Evolutionary conservation across 106 monocot genomes (phyloP).

Genomic region (Chionographis japonica): DNA sequence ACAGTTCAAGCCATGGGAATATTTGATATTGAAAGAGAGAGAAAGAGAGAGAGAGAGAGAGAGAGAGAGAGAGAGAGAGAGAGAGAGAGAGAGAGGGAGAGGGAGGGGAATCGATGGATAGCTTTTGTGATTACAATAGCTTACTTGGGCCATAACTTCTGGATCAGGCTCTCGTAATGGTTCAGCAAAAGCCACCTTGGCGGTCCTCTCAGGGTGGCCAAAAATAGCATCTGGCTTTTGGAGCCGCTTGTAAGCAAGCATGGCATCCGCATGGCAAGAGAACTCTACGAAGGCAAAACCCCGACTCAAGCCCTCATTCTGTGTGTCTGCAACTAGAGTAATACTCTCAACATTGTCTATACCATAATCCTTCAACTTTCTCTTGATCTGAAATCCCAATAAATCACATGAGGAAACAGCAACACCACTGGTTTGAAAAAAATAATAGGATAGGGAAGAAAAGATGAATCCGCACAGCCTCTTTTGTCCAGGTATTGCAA

Average conservation of each 20-base stretch:
- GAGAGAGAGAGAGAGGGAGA: background rate
- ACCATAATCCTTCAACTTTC: constrained; percentile 57
- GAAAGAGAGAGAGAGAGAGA: background rate
- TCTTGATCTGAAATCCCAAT: constrained; percentile 37
- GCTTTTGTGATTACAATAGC: no score
- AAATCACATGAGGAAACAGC: constrained; percentile 1
- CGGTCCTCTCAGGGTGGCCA: constrained; percentile 70
- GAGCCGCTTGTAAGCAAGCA: constrained; percentile 58
- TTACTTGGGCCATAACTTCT: constrained; percentile 67
- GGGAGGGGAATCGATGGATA: background rate
- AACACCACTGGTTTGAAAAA: background rate
- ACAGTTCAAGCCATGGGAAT: background rate
- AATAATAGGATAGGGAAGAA: background rate
- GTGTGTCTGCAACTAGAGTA: constrained; percentile 62
- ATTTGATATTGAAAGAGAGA: background rate
- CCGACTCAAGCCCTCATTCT: constrained; percentile 60
- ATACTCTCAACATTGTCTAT: constrained; percentile 54
- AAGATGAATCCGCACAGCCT: constrained; percentile 28
- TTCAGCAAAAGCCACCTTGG: constrained; percentile 71
- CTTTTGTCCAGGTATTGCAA: constrained; percentile 78
- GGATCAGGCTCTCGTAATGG: constrained; percentile 68
- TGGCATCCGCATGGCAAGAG: constrained; percentile 63
- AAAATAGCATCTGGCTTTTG: constrained; percentile 67
- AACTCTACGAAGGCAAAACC: constrained; percentile 79
- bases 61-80: background rate